Conservation (phyloP, 345 rosid genomes). For the Geranium brycei region DNA sequence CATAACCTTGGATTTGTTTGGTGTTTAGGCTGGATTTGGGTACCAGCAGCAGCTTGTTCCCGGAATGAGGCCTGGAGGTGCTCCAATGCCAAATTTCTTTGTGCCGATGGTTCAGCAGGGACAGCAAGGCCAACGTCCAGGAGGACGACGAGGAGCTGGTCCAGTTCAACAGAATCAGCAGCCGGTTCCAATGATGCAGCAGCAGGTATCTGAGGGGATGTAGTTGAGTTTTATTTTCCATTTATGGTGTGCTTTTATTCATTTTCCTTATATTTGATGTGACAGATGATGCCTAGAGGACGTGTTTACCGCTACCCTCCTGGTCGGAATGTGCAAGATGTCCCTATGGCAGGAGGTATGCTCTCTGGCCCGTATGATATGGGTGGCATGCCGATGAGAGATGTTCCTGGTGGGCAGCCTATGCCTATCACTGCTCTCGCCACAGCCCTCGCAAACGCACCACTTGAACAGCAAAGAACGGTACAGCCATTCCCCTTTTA, state of each 20-base stretch:
- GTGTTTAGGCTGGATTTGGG: constrained; percentile 54
- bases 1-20: too few species aligned
- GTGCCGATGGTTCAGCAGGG: constrained; percentile 51
- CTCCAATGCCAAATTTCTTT: constrained; percentile 53
- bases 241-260: too few species aligned
- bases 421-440: constrained; percentile 52
- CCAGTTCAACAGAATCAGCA: constrained; percentile 48
- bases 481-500: constrained; percentile 14
- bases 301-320: constrained; percentile 54
- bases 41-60: constrained; percentile 77
- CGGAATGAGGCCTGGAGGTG: constrained; percentile 70
- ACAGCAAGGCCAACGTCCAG: constrained; percentile 58
- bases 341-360: constrained; percentile 44
- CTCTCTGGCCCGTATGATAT: constrained; percentile 46
- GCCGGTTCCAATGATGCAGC: constrained; percentile 53
- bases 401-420: constrained; percentile 29
- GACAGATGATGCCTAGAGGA: constrained; percentile 65
- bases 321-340: constrained; percentile 48
- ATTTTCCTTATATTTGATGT: background rate
- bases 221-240: too few species aligned
- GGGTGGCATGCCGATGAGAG: constrained; percentile 46
- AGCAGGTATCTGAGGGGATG: constrained; percentile 22
- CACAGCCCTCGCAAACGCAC: constrained; percentile 55
- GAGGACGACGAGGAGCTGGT: constrained; percentile 43
- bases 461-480: constrained; percentile 61